Evolutionary conservation across 1,139 yeast species (phyloP).

Genomic region (Magnusiomyces magnusii): DNA sequence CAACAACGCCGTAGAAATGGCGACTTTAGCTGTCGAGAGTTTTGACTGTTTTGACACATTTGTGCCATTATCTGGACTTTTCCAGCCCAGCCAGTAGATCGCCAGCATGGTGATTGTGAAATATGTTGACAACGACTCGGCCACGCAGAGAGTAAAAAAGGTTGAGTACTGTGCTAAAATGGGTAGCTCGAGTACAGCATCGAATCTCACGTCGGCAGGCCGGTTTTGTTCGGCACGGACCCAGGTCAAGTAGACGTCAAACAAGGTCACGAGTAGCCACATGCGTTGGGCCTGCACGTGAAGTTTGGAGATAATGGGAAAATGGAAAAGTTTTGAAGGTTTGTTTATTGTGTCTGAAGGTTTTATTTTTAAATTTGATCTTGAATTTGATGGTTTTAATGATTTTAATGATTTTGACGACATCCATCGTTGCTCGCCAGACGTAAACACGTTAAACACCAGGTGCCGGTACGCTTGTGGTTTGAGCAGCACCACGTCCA

Average conservation of each 20-base stretch:
- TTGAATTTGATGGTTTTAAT: no score
- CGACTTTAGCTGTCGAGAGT: slow-evolving; percentile 24
- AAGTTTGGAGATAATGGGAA: slow-evolving; percentile 14
- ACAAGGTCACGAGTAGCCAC: slow-evolving; percentile 59
- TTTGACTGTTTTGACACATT: no score
- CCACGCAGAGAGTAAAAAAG: slow-evolving; percentile 54
- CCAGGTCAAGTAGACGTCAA: slow-evolving; percentile 90
- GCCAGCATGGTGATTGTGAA: slow-evolving; percentile 41
- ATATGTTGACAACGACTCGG: slow-evolving; percentile 54
- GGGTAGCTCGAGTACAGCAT: slow-evolving; percentile 30
- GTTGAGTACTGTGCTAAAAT: slow-evolving; percentile 56
- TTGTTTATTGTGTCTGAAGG: no score
- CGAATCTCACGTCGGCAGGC: slow-evolving; percentile 13
- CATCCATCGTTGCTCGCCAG: slow-evolving; percentile 7
- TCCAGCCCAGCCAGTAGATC: slow-evolving; percentile 39
- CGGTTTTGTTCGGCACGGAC: slow-evolving; percentile 65
- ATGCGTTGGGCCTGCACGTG: slow-evolving; percentile 39
- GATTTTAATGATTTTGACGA: slow-evolving; percentile 1
- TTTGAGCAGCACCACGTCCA: slow-evolving; percentile 73
- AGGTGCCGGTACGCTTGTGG: slow-evolving; percentile 89
- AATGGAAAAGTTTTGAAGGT: background rate
- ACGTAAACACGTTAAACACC: slow-evolving; percentile 61
- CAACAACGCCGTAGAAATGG: slow-evolving; percentile 58
- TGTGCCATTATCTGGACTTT: background rate
- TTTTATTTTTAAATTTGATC: no score